Evolutionary conservation across 2,329 filamentous ascomycete species (phyloP).

Genomic region (Aphanocladium album): DNA sequence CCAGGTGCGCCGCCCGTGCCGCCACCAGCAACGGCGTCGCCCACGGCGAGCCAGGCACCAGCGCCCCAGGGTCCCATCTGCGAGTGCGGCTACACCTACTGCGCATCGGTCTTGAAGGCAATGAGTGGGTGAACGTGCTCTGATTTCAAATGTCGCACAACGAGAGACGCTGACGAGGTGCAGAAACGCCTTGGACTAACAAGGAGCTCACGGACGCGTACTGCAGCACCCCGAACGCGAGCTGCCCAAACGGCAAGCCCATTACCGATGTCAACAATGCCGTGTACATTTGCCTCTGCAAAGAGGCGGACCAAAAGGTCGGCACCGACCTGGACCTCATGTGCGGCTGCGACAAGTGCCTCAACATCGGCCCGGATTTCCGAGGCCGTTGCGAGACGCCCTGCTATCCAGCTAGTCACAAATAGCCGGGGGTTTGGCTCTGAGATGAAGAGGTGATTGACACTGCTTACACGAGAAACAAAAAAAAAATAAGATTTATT

Average conservation of each 20-base stretch:
- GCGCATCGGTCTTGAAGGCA: conserved; percentile 32
- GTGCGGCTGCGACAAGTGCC: conserved; percentile 35
- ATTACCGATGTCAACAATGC: conserved; percentile 26
- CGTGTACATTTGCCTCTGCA: conserved; percentile 36
- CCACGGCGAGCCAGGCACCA: conserved; percentile 15
- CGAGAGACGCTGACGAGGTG: background rate
- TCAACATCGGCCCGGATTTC: conserved; percentile 35
- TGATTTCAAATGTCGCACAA: background rate
- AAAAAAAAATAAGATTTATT: background rate
- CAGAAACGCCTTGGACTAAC: conserved; percentile 30
- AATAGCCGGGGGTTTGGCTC: background rate
- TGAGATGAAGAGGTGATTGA: too few species aligned
- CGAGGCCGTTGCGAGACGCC: conserved; percentile 35
- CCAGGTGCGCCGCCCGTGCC: conserved; percentile 22
- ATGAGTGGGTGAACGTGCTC: conserved; percentile 26
- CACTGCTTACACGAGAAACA: background rate
- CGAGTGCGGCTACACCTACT: conserved; percentile 39
- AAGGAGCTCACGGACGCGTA: conserved; percentile 30
- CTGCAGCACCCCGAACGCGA: conserved; percentile 32
- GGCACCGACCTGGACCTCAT: conserved; percentile 33
- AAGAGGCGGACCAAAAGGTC: conserved; percentile 25
- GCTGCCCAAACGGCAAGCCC: conserved; percentile 28
- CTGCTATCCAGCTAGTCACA: conserved; percentile 18
- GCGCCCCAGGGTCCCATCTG: conserved; percentile 28
- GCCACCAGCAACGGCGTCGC: conserved; percentile 8